Evolutionary conservation across 306 rosid genomes (phyloP).

Genomic region (Medicago lupulina): DNA sequence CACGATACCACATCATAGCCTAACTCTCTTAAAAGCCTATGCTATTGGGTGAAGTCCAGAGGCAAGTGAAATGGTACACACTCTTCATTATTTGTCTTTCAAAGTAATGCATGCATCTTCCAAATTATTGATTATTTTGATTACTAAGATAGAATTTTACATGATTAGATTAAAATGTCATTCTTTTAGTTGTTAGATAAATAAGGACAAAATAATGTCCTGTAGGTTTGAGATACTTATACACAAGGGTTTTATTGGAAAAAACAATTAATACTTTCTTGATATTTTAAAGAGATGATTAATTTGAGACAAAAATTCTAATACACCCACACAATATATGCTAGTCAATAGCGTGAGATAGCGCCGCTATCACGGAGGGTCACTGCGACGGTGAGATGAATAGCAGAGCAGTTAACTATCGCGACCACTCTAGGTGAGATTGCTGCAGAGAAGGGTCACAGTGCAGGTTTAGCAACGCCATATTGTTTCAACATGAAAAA

Average conservation of each 20-base stretch:
- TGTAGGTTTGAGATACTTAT: background rate
- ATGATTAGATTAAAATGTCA: background rate
- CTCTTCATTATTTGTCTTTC: background rate
- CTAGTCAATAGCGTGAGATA: no score
- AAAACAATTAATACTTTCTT: background rate
- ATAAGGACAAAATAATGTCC: background rate
- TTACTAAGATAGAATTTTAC: background rate
- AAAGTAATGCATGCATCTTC: background rate
- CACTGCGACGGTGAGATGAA: no score
- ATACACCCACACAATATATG: background rate
- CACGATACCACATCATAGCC: background rate
- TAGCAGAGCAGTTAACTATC: no score
- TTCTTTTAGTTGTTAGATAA: background rate
- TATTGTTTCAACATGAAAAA: no score
- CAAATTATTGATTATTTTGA: background rate
- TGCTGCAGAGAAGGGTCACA: no score
- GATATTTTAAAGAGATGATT: slow-evolving; percentile 3
- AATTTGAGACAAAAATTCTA: background rate
- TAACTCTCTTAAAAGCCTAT: background rate
- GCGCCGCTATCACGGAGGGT: no score
- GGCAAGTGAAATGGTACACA: background rate
- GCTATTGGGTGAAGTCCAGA: background rate
- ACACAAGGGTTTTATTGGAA: background rate
- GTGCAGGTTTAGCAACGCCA: no score
- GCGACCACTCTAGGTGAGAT: no score